Base-by-base conservation (phyloP, 768 basidiomycete species). In the Suillus clintonianus region DNA sequence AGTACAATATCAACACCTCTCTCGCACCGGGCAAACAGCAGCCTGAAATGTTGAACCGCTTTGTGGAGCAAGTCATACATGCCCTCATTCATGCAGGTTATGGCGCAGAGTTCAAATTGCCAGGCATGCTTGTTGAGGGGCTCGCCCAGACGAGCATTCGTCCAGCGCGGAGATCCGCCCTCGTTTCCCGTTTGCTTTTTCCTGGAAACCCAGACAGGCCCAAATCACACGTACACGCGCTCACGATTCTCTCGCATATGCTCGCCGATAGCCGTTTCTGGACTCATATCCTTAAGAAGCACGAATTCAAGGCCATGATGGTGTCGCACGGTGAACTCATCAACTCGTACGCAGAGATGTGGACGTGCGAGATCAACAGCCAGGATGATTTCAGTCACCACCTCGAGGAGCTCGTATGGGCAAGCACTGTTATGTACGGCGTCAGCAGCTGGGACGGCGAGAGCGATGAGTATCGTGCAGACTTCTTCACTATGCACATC, bases 401-500 rank as follows among this genome's bases (percentile, higher is more conserved):
- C 70, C 75, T 89, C 13, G 86, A 88, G 68, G 89, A 92, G 70
- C 72, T 93, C 13, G 71, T 77, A 9, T 92, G 87, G 85, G 77
- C 80, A 54, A 80, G 79, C 58, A 76, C 76, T 0, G 69, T 89
- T n/a, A 79, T 89, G 60, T 92, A 87, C 66, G 88, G 83, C 0
- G 77, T 89, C 30, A 81, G 81, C 41, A 88, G 86, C 37, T 88
- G 83, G 81, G 75, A 78, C 5, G 70, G 68, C 42, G 61, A 62
- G 27, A 66, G 66, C 34, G 64, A 41, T 7, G 68, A 72, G 59
- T 89, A 88, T 76, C 82, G 82, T 53, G 86, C 86, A 0, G 88
- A 91, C 67, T 90, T 92, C 74, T 85, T 87, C 79, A 91, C 89
- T 15, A 85, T 87, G 74, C 90, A 92, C 67, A 80, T 90, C 13